A percentile compares a stretch with the other conserved stretches of the same genome.
Evolutionary conservation across 768 basidiomycete genomes (phyloP).

Genomic region (Chalciporus chontae): DNA sequence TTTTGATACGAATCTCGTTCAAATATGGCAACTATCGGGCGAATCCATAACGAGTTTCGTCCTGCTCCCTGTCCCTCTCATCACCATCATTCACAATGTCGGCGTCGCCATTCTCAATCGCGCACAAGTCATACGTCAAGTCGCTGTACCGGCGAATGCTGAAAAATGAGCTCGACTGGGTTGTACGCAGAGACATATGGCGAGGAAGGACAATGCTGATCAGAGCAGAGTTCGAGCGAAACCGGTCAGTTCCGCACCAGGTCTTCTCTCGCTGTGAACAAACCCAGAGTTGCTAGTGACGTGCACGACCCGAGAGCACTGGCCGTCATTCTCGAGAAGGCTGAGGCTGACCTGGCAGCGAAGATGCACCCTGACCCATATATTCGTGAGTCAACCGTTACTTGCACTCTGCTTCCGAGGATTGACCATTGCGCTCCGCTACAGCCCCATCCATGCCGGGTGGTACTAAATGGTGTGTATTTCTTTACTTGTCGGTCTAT

Average conservation of each 20-base stretch:
- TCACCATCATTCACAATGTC: conserved; percentile 40
- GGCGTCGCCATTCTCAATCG: conserved; percentile 60
- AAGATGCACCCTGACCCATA: conserved; percentile 89
- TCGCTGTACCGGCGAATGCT: conserved; percentile 87
- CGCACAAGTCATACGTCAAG: conserved; percentile 83
- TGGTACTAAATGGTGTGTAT: conserved; percentile 91
- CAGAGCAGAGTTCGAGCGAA: conserved; percentile 88
- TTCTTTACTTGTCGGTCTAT: neutral
- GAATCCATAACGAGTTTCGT: neutral
- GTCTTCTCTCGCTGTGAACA: neutral
- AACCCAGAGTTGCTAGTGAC: conserved; percentile 44
- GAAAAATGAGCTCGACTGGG: conserved; percentile 89
- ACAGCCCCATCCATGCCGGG: conserved; percentile 80
- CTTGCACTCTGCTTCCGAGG: neutral
- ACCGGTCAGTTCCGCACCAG: conserved; percentile 56
- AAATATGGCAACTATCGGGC: neutral
- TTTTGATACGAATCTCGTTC: neutral
- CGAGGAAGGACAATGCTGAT: conserved; percentile 80
- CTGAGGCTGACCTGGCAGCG: conserved; percentile 68
- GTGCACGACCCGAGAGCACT: conserved; percentile 83
- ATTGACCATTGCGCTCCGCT: conserved; percentile 1
- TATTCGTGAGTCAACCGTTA: conserved; percentile 61
- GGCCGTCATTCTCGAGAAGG: conserved; percentile 70
- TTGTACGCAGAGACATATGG: conserved; percentile 82
- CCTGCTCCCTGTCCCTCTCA: neutral